Evolutionary conservation across 257 asterid species (phyloP), one percentile per base, ranked within the genome.

Genomic region (Ligustrum vulgare): DNA sequence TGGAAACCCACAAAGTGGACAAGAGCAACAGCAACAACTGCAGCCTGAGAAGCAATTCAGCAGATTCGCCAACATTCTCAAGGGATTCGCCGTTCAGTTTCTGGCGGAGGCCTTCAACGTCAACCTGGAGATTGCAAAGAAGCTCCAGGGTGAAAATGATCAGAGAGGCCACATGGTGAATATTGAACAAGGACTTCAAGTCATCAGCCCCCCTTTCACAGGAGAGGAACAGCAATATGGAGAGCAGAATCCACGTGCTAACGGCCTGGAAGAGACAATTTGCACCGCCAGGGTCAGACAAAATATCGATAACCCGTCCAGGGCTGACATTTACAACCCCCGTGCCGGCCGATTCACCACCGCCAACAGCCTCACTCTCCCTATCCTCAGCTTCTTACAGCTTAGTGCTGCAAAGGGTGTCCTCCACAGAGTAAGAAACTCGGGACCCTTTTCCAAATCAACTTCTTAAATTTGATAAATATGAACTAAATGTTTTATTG

Each of bases 221-320:
- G 45, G 65, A 6, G 75, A 54, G 58, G 74, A 77, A 62, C 58
- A 74, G 34, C 65, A 60, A 39, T 39, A 39, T 39, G 13, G 45
- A 39, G 45, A 39, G 65, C 43, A 36, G 8, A 43, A 25, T 7
- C 67, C 72, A 18, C 60, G 75, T 3, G 72, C 11, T 2, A 88
- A 91, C 58, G 97, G 94, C 10, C n/a, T 89, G 0, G 97, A 90
- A 66, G 97, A 92, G 80, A 90, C 96, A 28, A 73, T 89, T 0
- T 92, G 96, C 89, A 51, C 77, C 54, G 86, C 90, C 67, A 82
- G 83, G 76, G 15, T 75, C 33, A 75, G 82, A 15, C 85, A 86
- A 54, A 89, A 86, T 76, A 73, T 89, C 13, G 87, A 88, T 49
- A 75, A 72, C 1, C 85, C 91, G 2, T 71, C 86, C 33, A 86